These are phyloP conservation scores for Primulina tabacum DNA, from an alignment of 257 asterid genomes.

Conservation along the genomic window DNA sequence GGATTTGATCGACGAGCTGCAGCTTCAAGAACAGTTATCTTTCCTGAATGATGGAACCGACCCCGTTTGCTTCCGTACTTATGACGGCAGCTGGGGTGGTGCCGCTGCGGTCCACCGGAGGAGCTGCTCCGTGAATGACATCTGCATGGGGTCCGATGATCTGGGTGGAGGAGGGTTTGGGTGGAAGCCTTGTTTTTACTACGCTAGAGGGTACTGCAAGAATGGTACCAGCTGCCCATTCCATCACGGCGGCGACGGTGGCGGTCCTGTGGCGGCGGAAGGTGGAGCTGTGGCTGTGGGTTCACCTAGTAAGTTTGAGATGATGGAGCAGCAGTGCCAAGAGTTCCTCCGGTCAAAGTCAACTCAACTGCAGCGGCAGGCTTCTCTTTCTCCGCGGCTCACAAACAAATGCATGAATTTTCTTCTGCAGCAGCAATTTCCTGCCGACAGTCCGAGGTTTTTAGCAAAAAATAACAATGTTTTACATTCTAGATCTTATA, in stretches of 20 bases:
- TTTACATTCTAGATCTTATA: not conserved
- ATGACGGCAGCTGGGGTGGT: slow-evolving; percentile 32
- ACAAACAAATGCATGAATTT: slow-evolving; percentile 50
- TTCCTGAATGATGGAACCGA: slow-evolving; percentile 24
- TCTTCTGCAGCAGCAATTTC: slow-evolving; percentile 48
- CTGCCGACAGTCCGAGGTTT: slow-evolving; percentile 60
- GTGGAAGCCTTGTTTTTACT: slow-evolving; percentile 71
- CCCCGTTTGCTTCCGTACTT: slow-evolving; percentile 30
- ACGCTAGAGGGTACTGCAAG: slow-evolving; percentile 71
- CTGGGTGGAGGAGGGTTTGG: slow-evolving; percentile 49
- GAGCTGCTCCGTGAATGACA: slow-evolving; percentile 64
- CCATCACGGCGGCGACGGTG: slow-evolving; percentile 56
- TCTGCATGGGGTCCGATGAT: slow-evolving; percentile 45
- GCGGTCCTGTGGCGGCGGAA: slow-evolving; percentile 24
- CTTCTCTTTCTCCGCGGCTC: slow-evolving; percentile 34
- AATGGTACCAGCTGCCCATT: slow-evolving; percentile 63
- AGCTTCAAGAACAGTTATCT: slow-evolving; percentile 8
- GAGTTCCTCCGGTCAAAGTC: slow-evolving; percentile 53
- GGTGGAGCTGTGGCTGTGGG: slow-evolving; percentile 36
- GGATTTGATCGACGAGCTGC: slow-evolving; percentile 67
- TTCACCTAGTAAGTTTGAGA: slow-evolving; percentile 49
- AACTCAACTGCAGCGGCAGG: slow-evolving; percentile 38
- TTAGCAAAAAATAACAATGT: not conserved
- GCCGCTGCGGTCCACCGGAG: slow-evolving; percentile 44
- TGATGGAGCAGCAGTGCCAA: slow-evolving; percentile 60